Base-by-base conservation (phyloP, 441 rosid species). In the Populus hybrid region DNA sequence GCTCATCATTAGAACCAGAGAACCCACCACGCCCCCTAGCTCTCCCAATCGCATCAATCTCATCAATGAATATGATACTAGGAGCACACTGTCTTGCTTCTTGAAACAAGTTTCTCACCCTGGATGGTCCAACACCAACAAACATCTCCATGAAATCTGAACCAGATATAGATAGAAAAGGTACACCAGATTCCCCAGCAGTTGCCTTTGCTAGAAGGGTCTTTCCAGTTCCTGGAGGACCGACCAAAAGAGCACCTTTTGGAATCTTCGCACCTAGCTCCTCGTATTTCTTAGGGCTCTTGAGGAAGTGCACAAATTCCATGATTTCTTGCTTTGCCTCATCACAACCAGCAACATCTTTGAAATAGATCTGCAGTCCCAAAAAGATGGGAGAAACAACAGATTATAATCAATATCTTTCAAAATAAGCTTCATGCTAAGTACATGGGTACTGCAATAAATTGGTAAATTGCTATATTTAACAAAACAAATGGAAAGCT, bases 111-210 rank as follows among this genome's bases (percentile, higher is more conserved):
- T 84, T 90, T 75, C 95, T 84, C 40, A 90, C 94, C 80, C 91
- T 84, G 59, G 95, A 88, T 23, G 95, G 90, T 53, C 92, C 94
- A 73, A 91, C 92, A 66, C 92, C 95, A 79, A 88, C 94, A 85
- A 88, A 91, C 90, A 90, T 90, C 83, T 90, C 94, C 89, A 91
- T 87, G 81, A 91, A 91, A 82, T 91, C 93, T 2, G 93, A 89
- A 36, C 93, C 93, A 61, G 93, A 83, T 74, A 91, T 88, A 34
- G 90, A 86, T 21, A 91, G 85, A 75, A 91, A 91, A 19, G 93
- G 95, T 77, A 90, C 92, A 4, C 73, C 89, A 23, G 91, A 90
- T 81, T 91, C 92, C 75, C 92, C 89, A 24, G 92, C 94, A 78
- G 95, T 91, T 83, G 93, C 93, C 82, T 91, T 91, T 1, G 93